These are phyloP conservation scores for Lasiosphaeriaceae sp. DNA, from an alignment of 495 filamentous ascomycete genomes.

Conservation along the genomic window DNA sequence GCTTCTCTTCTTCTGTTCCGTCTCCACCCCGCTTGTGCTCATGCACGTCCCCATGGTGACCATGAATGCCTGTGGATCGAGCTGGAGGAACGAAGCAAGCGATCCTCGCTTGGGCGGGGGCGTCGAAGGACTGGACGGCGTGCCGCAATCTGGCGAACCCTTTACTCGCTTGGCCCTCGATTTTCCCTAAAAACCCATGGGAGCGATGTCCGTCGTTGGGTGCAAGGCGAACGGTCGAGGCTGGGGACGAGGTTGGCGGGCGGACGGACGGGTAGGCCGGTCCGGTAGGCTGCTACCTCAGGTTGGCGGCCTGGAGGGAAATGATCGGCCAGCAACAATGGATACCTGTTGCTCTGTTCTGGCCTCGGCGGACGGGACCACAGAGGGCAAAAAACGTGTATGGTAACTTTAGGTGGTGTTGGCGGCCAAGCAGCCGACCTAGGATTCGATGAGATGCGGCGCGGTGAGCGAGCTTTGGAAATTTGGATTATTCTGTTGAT, in stretches of 20 bases:
- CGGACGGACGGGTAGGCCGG: background rate
- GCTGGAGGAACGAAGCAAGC: slow-evolving; percentile 9
- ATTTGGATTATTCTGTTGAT: background rate
- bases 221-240: background rate
- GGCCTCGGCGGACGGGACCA: no score
- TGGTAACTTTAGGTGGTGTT: no score
- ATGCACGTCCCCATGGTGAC: slow-evolving; percentile 84
- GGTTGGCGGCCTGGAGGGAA: no score
- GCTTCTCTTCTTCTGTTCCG: slow-evolving; percentile 89
- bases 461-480: background rate
- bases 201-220: slow-evolving; percentile 2
- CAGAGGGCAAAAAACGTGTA: no score
- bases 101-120: slow-evolving; percentile 6
- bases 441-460: no score
- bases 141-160: slow-evolving; percentile 5
- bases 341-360: no score
- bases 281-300: no score
- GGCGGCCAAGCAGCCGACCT: no score
- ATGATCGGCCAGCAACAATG: no score
- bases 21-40: slow-evolving; percentile 74
- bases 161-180: slow-evolving; percentile 15
- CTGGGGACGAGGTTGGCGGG: background rate
- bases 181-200: slow-evolving; percentile 24
- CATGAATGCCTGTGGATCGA: slow-evolving; percentile 18
- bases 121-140: background rate